Evolutionary conservation across 768 basidiomycete species (phyloP), one percentile per base, ranked within the genome.

Genomic region (Plicaturopsis crispa): DNA sequence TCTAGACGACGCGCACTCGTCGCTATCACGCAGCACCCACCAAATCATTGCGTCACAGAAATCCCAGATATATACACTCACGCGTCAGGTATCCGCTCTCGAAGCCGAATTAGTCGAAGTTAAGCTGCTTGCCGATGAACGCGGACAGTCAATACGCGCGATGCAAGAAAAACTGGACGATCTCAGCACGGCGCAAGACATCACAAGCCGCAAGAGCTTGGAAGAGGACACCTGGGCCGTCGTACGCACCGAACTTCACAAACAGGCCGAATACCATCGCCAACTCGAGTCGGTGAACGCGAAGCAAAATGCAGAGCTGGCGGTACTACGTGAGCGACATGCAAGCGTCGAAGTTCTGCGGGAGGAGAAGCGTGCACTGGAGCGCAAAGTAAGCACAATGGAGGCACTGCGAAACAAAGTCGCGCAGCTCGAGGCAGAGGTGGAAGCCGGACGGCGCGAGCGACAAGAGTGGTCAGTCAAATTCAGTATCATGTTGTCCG

Each of bases 281-380:
- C 65, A 61, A 0, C 61, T 88, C 0, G 84, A 89, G 52, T 50
- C 62, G 5, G 63, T 65, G 3, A 87, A 87, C 43, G 57, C 69
- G 1, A 72, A 67, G 43, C 56, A 84, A 38, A 66, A 53, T 3
- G 50, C 66, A 0, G 83, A 89, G 47, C 48, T 86, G 12, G 55
- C 54, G 5, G 46, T 64, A 8, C 63, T 84, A 12, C 66, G 73
- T 23, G 76, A 76, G 43, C 63, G 72, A 1, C 63, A 78, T n/a
- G 57, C 66, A 5, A 79, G 73, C 45, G 59, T 84, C 3, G 84
- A 85, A 42, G 78, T 89, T 2, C 51, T 90, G 24, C 65, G 72
- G 22, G 87, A 89, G 52, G 82, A 89, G 58, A 86, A 87, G 44
- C 66, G 76, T 4, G 66, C 67, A 0, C 54, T 89, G 31, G 75